Evolutionary conservation across 345 rosid genomes (phyloP).

Genomic region (Populus deltoides): DNA sequence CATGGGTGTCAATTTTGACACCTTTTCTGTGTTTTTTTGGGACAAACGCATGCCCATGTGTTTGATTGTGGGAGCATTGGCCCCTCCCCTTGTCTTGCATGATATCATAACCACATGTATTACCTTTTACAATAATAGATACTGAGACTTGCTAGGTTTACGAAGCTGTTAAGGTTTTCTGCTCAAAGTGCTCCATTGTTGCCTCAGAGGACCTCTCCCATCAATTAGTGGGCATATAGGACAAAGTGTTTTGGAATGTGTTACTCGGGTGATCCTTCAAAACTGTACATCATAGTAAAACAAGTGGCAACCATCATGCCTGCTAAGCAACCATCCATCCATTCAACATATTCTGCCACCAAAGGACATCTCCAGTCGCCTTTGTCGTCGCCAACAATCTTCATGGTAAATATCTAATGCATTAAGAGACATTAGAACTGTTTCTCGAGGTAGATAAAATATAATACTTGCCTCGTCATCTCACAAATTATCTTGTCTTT

Average conservation of each 20-base stretch:
- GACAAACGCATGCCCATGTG: slow-evolving; percentile 19
- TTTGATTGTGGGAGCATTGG: slow-evolving; percentile 10
- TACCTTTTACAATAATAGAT: no score
- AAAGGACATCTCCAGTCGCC: background rate
- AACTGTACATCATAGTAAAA: background rate
- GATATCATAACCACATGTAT: background rate
- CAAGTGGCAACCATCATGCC: background rate
- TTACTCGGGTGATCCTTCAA: background rate
- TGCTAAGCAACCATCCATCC: background rate
- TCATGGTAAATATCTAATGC: background rate
- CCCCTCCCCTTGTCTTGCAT: background rate
- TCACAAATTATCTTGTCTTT: background rate
- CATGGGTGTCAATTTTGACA: background rate
- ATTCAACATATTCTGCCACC: background rate
- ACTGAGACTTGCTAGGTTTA: no score
- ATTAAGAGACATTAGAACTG: background rate
- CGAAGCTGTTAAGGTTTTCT: no score
- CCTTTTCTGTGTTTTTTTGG: background rate
- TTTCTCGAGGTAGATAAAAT: background rate
- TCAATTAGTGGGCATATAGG: background rate
- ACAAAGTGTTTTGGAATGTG: no score
- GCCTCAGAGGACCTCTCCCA: background rate
- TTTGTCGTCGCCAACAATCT: background rate
- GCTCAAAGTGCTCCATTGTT: background rate
- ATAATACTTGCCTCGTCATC: background rate